Conservation (phyloP, 108 stramenopile genomes). For the Mediolabrus comicus region DNA sequence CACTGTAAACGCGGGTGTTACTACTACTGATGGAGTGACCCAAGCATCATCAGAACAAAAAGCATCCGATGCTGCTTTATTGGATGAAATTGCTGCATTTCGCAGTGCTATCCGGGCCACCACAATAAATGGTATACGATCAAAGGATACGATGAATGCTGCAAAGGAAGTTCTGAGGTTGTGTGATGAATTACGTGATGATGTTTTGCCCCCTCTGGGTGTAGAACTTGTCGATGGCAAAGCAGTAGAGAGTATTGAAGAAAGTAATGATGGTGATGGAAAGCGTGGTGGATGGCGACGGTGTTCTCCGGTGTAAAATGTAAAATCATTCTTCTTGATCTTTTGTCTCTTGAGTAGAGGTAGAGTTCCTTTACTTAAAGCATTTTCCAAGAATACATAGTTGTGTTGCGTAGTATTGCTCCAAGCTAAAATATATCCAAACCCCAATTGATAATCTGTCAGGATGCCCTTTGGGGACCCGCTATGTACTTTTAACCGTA, state of each 20-base stretch:
- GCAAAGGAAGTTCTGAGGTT: slow-evolving; percentile 48
- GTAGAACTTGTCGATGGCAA: slow-evolving; percentile 64
- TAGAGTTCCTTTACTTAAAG: no score
- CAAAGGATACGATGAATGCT: slow-evolving; percentile 8
- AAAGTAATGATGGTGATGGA: no score
- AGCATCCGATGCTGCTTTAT: slow-evolving; percentile 15
- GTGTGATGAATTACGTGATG: slow-evolving; percentile 77
- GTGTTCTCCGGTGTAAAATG: slow-evolving; percentile 34
- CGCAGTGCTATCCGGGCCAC: slow-evolving; percentile 54
- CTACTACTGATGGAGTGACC: neutral
- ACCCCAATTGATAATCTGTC: no score
- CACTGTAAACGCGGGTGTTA: slow-evolving; percentile 60
- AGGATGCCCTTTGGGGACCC: no score
- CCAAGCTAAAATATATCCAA: no score
- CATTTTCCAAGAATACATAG: no score
- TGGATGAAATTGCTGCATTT: slow-evolving; percentile 64
- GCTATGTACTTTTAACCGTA: no score
- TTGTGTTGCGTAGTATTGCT: no score
- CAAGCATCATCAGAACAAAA: neutral
- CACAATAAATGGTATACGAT: slow-evolving; percentile 45
- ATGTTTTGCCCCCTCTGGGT: slow-evolving; percentile 55
- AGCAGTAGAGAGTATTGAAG: slow-evolving; percentile 1
- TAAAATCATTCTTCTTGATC: no score
- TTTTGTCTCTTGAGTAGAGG: no score
- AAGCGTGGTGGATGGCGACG: slow-evolving; percentile 26